Base-by-base conservation (phyloP, 2,329 filamentous ascomycete species). In the Phyllosticta ampelicida region DNA sequence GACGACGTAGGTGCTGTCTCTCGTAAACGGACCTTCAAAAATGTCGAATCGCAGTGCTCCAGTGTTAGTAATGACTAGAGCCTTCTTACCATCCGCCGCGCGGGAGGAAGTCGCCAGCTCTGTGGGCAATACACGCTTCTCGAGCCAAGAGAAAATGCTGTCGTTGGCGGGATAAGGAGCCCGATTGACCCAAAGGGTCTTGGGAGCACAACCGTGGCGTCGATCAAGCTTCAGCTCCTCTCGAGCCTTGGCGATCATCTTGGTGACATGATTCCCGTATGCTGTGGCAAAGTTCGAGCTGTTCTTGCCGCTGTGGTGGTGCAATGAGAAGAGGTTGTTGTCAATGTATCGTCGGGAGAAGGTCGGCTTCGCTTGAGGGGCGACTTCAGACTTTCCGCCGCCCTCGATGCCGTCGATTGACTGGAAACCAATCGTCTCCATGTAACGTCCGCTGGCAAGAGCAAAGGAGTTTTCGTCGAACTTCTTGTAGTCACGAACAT, bases 381-480 rank as follows among this genome's bases (percentile, higher is more conserved):
- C 70, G 5, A 72, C 66, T 3, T 70, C 63, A 0, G 73, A 59
- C 5, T 70, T 68, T 1, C 68, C 58, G 66, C 68, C 55, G 1
- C 74, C 76, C 9, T 73, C 73, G 19, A 86, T 68, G 1, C 89
- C 89, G 59, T 86, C 80, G 51, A 96, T 84, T 0, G 90, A 95
- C 81, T 94, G 84, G 80, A 94, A 97, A 1, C 92, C 92, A 54
- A 97, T 86, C 0, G 92, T 96, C 75, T 97, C 92, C 77, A 96
- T 87, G 71, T 96, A 97, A 0, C 92, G 82, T 3, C 92, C 92
- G 64, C 89, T 94, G 48, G 90, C 90, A 5, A 97, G 77, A 0
- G 86, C 91, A 62, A 87, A 85, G 0, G 91, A 84, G 56, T 84
- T 85, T 48, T 81, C 80, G 70, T 96, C 92, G 65, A 89, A 96